Percentiles rank a stretch among this genome's conserved stretches.
Evolutionary conservation across 2,329 filamentous ascomycete genomes (phyloP).

Genomic region (Myotisia sp.): DNA sequence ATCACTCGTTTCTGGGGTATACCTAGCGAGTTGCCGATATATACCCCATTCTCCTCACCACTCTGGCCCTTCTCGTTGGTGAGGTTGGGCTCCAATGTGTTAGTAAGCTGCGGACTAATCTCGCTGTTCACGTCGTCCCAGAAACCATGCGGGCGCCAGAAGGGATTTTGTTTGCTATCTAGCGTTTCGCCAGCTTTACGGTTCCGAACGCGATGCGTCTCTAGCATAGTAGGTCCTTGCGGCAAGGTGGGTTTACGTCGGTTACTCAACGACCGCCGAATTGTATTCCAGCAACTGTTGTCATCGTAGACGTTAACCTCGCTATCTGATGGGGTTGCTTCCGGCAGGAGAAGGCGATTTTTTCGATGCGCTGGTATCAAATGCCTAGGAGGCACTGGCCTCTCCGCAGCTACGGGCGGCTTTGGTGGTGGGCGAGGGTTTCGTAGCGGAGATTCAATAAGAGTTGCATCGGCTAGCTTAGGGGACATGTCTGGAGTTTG

Average conservation of each 20-base stretch:
- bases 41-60: constrained; percentile 20
- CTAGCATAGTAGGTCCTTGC: background rate
- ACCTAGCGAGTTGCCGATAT: constrained; percentile 43
- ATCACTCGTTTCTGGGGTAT: constrained; percentile 37
- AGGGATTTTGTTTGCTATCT: constrained; percentile 41
- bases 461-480: constrained; percentile 11
- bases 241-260: constrained; percentile 21
- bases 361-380: too few species aligned
- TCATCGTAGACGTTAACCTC: too few species aligned
- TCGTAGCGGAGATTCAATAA: constrained; percentile 43
- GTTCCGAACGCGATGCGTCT: constrained; percentile 28
- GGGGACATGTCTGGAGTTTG: constrained; percentile 21
- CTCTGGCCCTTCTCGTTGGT: constrained; percentile 2
- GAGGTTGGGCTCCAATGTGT: background rate
- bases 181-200: constrained; percentile 30
- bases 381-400: too few species aligned
- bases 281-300: too few species aligned
- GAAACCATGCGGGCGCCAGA: constrained; percentile 50
- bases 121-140: constrained; percentile 43
- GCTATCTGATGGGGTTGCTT: too few species aligned
- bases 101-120: constrained; percentile 16
- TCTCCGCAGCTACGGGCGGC: too few species aligned
- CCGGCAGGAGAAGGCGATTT: too few species aligned
- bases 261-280: constrained; percentile 24
- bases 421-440: constrained; percentile 45